Base-by-base conservation (phyloP, 257 asterid genomes). In the Echites panduratus region DNA sequence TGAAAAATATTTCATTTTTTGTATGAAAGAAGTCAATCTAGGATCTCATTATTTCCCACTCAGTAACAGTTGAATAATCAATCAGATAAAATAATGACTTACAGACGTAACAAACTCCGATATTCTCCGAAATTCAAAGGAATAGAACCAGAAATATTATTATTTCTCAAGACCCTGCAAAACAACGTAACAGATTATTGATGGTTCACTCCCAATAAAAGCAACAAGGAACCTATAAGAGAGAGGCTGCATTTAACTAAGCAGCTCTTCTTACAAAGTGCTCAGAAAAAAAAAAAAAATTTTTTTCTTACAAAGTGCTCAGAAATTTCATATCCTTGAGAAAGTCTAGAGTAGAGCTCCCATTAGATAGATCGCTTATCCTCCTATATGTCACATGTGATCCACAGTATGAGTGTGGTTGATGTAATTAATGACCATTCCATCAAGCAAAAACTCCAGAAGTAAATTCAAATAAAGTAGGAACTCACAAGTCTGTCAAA, bases 321-420 rank as follows among this genome's bases (percentile, higher is more conserved):
- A 92, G 75, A 75, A 88, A 80, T 44, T 26, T 80, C 90, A 90
- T 72, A 67, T 79, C 59, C 79, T 70, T 64, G 69, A 88, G 82
- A 56, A 92, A 88, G 79, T 82, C 89, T 71, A 92, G 79, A 40
- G 96, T 82, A 78, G 91, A 81, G 85, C 87, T 86, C 78, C 90
- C 90, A 70, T 88, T 88, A 41, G 89, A 81, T 77, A 92, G 56
- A 83, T 87, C 96, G 66, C 95, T 85, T 84, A 92, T 88, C 84
- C 94, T 87, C 96, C 98, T 92, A 81, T 53, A 32, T 20, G 69
- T 63, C 74, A 66, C 68, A 69, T 13, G 6, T 8, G n/a, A 65
- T 12, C 32, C 65, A 67, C 49, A 78, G 56, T n/a, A 72, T 82
- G 66, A 84, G 56, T 58, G 75, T 75, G 20, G 26, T 50, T 17